Conservation (phyloP, 306 rosid species). For the Lathyrus oleraceus region DNA sequence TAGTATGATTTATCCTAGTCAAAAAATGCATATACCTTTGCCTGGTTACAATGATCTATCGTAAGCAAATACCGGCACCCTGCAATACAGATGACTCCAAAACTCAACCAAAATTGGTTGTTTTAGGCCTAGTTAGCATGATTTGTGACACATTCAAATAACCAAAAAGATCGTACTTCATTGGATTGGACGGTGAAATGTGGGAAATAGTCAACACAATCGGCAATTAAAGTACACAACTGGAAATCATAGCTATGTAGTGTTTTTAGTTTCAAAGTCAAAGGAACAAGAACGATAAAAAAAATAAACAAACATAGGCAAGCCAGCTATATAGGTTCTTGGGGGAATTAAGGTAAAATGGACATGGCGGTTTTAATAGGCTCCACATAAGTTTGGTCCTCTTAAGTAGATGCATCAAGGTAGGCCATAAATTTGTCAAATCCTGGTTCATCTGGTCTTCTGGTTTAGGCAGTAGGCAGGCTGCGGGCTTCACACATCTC, state of each 20-base stretch:
- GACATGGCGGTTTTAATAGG: slow-evolving; percentile 62
- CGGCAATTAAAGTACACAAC: slow-evolving; percentile 42
- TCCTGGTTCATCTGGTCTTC: slow-evolving; percentile 99
- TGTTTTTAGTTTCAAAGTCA: slow-evolving; percentile 47
- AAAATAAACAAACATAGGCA: slow-evolving; percentile 52
- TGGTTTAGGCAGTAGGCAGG: slow-evolving; percentile 92
- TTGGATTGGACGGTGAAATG: slow-evolving; percentile 22
- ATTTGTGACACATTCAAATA: slow-evolving; percentile 34
- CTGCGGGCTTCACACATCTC: slow-evolving; percentile 97
- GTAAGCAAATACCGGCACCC: slow-evolving; percentile 42
- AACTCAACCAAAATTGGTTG: slow-evolving; percentile 45
- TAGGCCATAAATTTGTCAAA: slow-evolving; percentile 91
- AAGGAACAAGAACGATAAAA: slow-evolving; percentile 50
- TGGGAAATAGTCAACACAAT: slow-evolving; percentile 37
- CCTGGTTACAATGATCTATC: slow-evolving; percentile 35
- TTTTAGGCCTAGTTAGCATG: slow-evolving; percentile 30
- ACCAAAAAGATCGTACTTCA: slow-evolving; percentile 44
- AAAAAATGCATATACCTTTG: slow-evolving; percentile 24
- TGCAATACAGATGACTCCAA: slow-evolving; percentile 55
- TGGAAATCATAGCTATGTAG: slow-evolving; percentile 54
- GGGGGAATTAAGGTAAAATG: slow-evolving; percentile 82
- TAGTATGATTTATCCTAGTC: no score
- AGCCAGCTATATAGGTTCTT: slow-evolving; percentile 70
- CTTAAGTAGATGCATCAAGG: slow-evolving; percentile 85
- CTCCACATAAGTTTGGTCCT: slow-evolving; percentile 77